phyloP scores from a whole-genome alignment of 129 eudicot genomes.

The Calendula officinalis region DNA sequence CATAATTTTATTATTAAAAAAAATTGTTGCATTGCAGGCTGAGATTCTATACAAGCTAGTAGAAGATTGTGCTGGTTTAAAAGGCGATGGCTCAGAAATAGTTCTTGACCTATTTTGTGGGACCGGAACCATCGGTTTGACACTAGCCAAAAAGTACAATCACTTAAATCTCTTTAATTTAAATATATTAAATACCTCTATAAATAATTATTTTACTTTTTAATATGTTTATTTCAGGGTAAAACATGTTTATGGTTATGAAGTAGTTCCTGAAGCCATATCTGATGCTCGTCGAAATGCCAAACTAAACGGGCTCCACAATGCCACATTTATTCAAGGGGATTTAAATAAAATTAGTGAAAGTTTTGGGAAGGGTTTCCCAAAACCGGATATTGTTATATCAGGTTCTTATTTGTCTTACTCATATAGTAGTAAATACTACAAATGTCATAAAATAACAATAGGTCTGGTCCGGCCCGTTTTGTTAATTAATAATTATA shows the following conservation, averaged over 20 bases:
- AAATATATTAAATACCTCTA: not conserved
- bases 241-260: conserved; percentile 86
- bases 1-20: not conserved
- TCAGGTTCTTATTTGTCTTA: conserved; percentile 51
- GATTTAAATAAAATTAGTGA: conserved; percentile 84
- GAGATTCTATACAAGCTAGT: conserved; percentile 78
- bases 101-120: conserved; percentile 92
- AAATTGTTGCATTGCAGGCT: conserved; percentile 51
- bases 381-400: conserved; percentile 83
- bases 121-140: conserved; percentile 90
- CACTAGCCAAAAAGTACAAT: conserved; percentile 76
- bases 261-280: conserved; percentile 86
- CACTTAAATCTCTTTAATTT: not conserved
- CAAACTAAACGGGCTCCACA: conserved; percentile 59
- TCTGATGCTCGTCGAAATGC: conserved; percentile 90
- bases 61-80: conserved; percentile 75
- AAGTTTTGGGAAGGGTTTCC: conserved; percentile 74
- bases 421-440: not conserved
- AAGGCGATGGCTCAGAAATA: conserved; percentile 88
- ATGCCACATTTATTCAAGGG: conserved; percentile 91
- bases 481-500: too few relatives aligned
- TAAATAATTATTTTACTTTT: not conserved
- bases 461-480: too few relatives aligned
- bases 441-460: too few relatives aligned
- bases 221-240: conserved; percentile 43